Conservation (phyloP, 2,329 filamentous ascomycete genomes). For the Claviceps maximensis region DNA sequence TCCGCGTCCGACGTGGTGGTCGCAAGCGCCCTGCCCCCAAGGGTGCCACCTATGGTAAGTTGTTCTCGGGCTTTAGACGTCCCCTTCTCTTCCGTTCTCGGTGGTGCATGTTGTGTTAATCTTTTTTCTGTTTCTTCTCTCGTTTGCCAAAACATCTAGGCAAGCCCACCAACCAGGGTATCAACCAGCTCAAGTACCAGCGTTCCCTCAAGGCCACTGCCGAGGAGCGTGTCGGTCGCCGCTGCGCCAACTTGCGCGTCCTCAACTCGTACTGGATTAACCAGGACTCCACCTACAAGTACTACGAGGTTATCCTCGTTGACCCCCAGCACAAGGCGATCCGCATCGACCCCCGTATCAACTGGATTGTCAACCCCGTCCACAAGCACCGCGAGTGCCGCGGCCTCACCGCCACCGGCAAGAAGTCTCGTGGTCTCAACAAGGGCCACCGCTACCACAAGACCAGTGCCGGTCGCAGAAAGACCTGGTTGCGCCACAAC, state of each 20-base stretch:
- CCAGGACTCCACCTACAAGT: constrained; percentile 99
- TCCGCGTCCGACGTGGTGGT: constrained; percentile 95
- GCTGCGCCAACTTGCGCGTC: constrained; percentile 97
- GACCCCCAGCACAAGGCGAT: constrained; percentile 99
- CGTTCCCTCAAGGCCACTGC: constrained; percentile 94
- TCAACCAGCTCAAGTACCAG: constrained; percentile 99
- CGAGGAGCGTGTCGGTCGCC: constrained; percentile 98
- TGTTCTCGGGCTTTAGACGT: not conserved
- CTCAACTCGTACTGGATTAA: constrained; percentile 99
- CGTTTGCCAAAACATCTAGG: constrained; percentile 39
- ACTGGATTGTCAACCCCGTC: constrained; percentile 99
- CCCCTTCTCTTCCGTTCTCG: not conserved
- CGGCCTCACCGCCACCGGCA: constrained; percentile 95
- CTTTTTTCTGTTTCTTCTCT: not conserved
- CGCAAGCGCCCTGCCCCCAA: constrained; percentile 93
- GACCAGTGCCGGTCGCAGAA: constrained; percentile 90
- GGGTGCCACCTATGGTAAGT: constrained; percentile 93
- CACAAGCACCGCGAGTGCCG: constrained; percentile 99
- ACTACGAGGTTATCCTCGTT: constrained; percentile 99
- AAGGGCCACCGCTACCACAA: constrained; percentile 99
- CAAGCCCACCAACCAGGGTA: constrained; percentile 99
- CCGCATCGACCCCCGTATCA: constrained; percentile 97
- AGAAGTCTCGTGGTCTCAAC: constrained; percentile 98
- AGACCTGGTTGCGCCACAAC: constrained; percentile 99
- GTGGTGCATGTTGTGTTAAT: not conserved